Percentiles rank a stretch among this genome's conserved stretches.
Conservation (phyloP, 23 red algal species). For the Gracilaria domingensis region DNA sequence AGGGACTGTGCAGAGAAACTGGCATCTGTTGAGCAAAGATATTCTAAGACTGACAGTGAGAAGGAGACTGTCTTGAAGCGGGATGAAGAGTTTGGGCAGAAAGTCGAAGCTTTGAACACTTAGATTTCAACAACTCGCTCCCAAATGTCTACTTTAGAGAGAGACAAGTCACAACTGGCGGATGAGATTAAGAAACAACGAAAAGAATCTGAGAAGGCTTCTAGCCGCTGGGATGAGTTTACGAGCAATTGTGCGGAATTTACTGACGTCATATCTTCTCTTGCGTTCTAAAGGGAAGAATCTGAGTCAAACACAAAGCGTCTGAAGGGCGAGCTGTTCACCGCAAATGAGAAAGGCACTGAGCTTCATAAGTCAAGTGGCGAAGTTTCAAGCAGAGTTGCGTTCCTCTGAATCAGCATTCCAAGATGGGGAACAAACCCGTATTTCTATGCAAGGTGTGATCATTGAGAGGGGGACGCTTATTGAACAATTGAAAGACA, state of each 20-base stretch:
- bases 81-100: not conserved
- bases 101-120: not conserved
- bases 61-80: not conserved
- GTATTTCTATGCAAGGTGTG: slow-evolving; percentile 13
- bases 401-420: slow-evolving; percentile 14
- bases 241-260: slow-evolving; percentile 1
- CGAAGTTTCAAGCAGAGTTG: not conserved
- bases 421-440: not conserved
- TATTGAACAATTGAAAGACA: slow-evolving; percentile 3
- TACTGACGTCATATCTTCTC: slow-evolving; percentile 4
- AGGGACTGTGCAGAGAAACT: not conserved
- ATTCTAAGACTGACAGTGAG: not conserved
- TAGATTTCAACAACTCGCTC: not conserved
- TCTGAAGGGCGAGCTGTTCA: not conserved
- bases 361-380: slow-evolving; percentile 20
- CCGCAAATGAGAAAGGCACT: slow-evolving; percentile 8
- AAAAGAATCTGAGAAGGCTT: not conserved
- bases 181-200: not conserved
- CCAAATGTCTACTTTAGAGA: not conserved
- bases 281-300: not conserved
- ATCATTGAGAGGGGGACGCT: not conserved
- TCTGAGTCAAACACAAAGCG: not conserved
- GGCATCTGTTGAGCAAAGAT: not conserved
- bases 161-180: not conserved
- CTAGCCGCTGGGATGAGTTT: slow-evolving; percentile 2